phyloP scores from a whole-genome alignment of 805 yeast species.

The Clavispora asparagi region DNA sequence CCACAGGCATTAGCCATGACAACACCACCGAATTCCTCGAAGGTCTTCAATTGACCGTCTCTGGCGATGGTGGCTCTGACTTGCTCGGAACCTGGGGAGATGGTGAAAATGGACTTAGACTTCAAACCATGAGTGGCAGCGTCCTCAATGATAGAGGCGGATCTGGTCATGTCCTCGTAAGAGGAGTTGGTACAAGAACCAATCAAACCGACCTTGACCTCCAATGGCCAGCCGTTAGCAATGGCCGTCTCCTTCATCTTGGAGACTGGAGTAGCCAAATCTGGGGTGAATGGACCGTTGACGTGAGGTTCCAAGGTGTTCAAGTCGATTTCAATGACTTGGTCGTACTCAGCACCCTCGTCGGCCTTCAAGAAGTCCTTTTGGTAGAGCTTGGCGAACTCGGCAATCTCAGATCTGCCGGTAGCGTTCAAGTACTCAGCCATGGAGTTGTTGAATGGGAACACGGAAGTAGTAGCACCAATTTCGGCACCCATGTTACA shows the following conservation, averaged over 20 bases:
- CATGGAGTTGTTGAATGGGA: constrained; percentile 94
- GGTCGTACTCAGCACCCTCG: constrained; percentile 89
- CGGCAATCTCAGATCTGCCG: constrained; percentile 77
- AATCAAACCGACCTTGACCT: constrained; percentile 89
- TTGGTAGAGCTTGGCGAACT: constrained; percentile 67
- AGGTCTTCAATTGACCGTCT: constrained; percentile 87
- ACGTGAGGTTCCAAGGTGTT: constrained; percentile 89
- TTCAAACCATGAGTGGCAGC: constrained; percentile 89
- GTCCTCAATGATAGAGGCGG: constrained; percentile 86
- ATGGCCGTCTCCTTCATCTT: constrained; percentile 78
- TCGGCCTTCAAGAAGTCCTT: constrained; percentile 74
- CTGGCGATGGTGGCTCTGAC: constrained; percentile 97
- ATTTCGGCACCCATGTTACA: constrained; percentile 99
- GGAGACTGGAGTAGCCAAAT: constrained; percentile 92
- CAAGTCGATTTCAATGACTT: constrained; percentile 85
- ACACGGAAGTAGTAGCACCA: constrained; percentile 96
- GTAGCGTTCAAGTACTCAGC: constrained; percentile 82
- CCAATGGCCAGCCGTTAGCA: constrained; percentile 87
- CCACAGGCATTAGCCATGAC: constrained; percentile 98
- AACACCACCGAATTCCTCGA: constrained; percentile 87
- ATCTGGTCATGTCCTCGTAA: constrained; percentile 96
- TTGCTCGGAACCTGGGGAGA: constrained; percentile 98
- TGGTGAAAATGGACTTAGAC: constrained; percentile 87
- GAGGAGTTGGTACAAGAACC: constrained; percentile 99
- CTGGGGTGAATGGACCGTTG: constrained; percentile 98